Conservation (phyloP, 768 basidiomycete genomes). For the Suillus bovinus region DNA sequence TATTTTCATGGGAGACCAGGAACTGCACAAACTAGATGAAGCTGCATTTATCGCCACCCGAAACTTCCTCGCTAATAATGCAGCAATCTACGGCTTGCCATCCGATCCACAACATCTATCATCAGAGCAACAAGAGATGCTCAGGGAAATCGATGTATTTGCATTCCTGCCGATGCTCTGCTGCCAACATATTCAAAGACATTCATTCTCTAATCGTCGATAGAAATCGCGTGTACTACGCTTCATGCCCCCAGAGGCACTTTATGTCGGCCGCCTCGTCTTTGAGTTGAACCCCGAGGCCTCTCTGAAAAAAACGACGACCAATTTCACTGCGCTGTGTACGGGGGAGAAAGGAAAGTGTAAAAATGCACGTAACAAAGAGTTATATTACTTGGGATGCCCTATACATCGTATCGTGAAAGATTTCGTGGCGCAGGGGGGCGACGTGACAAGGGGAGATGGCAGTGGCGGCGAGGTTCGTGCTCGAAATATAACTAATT, state of each 20-base stretch:
- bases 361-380: constrained; percentile 48
- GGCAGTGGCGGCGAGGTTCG: constrained; percentile 56
- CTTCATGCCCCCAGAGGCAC: constrained; percentile 37
- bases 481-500: constrained; percentile 9
- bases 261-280: constrained; percentile 41
- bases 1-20: constrained; percentile 41
- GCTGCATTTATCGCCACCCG: constrained; percentile 34
- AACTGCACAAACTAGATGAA: constrained; percentile 24
- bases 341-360: constrained; percentile 45
- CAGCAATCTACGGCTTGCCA: constrained; percentile 44
- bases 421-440: constrained; percentile 54
- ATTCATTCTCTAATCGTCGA: constrained; percentile 5
- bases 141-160: constrained; percentile 42
- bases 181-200: constrained; percentile 5
- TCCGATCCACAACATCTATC: constrained; percentile 38
- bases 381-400: constrained; percentile 42
- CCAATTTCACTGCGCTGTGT: constrained; percentile 50
- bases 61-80: constrained; percentile 38
- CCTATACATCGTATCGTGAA: constrained; percentile 48
- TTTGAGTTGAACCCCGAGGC: constrained; percentile 40
- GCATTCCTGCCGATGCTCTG: constrained; percentile 36
- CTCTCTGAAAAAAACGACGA: constrained; percentile 45
- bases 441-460: constrained; percentile 53
- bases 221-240: constrained; percentile 34
- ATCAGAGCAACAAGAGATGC: constrained; percentile 44